Conservation (phyloP, 805 yeast genomes). For the Yamadazyma nakazawae region DNA sequence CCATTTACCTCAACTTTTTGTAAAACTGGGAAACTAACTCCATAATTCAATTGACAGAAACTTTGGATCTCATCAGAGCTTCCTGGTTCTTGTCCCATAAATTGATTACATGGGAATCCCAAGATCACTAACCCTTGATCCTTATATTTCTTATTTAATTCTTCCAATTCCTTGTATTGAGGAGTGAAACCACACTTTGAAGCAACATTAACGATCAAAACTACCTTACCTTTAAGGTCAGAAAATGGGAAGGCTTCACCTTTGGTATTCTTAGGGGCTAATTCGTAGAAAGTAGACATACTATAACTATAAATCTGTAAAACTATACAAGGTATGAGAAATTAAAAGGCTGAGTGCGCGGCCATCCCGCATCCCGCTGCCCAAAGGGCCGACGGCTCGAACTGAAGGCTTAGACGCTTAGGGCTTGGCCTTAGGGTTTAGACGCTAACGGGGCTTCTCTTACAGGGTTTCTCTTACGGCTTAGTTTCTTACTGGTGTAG, state of each 20-base stretch:
- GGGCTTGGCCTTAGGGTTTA: too few species aligned
- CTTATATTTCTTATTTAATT: conserved; percentile 38
- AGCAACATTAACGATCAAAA: conserved; percentile 45
- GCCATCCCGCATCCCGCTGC: not conserved
- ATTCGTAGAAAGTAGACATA: conserved; percentile 38
- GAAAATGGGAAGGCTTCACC: conserved; percentile 37
- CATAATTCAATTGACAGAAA: conserved; percentile 78
- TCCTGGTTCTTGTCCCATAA: conserved; percentile 43
- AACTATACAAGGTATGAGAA: too few species aligned
- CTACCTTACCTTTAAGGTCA: conserved; percentile 45
- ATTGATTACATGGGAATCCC: conserved; percentile 47
- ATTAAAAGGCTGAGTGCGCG: not conserved
- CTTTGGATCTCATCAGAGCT: conserved; percentile 56
- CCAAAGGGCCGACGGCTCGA: too few species aligned
- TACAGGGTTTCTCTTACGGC: too few species aligned
- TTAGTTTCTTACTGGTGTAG: too few species aligned
- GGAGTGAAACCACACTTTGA: conserved; percentile 44
- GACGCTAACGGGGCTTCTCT: too few species aligned
- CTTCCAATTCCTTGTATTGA: conserved; percentile 41
- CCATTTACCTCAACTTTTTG: conserved; percentile 91
- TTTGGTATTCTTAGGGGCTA: conserved; percentile 37
- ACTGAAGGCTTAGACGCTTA: too few species aligned
- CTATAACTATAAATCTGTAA: not conserved
- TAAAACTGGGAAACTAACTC: conserved; percentile 88
- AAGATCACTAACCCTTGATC: conserved; percentile 34